A percentile compares a stretch with the other conserved stretches of the same genome.
phyloP scores from a whole-genome alignment of 2,329 filamentous ascomycete genomes.

The Aspergillus nomiae region DNA sequence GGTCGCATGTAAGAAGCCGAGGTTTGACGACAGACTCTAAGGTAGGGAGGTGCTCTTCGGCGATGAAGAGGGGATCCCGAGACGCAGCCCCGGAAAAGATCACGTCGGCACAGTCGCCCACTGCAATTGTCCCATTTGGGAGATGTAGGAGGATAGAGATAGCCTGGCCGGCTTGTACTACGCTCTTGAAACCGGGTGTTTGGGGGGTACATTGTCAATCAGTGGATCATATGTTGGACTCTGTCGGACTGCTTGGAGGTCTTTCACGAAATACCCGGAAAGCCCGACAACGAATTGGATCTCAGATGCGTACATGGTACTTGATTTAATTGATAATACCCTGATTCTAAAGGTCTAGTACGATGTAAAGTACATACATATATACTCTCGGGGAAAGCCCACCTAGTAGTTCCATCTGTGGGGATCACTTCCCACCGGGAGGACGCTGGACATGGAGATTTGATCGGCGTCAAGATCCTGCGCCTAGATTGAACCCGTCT shows the following conservation, averaged over 20 bases:
- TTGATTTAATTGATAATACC: background rate
- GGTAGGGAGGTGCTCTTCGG: slow-evolving; percentile 17
- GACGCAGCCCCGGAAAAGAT: slow-evolving; percentile 24
- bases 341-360: background rate
- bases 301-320: slow-evolving; percentile 4
- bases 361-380: background rate
- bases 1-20: slow-evolving; percentile 19
- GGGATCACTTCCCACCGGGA: background rate
- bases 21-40: slow-evolving; percentile 16
- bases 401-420: background rate
- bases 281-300: slow-evolving; percentile 20
- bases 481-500: background rate
- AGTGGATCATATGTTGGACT: slow-evolving; percentile 19
- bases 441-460: background rate
- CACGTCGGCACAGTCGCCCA: slow-evolving; percentile 23
- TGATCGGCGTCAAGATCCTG: background rate
- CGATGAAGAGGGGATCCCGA: slow-evolving; percentile 18
- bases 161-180: slow-evolving; percentile 18
- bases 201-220: slow-evolving; percentile 9
- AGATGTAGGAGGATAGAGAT: slow-evolving; percentile 21
- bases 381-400: background rate
- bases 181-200: slow-evolving; percentile 19
- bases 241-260: slow-evolving; percentile 19
- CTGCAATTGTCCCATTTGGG: slow-evolving; percentile 13
- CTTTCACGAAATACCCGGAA: slow-evolving; percentile 24